A percentile compares a stretch with the other conserved stretches of the same genome.
These are phyloP conservation scores for Dothistroma pini DNA, from an alignment of 2,329 filamentous ascomycete genomes.

Conservation along the genomic window DNA sequence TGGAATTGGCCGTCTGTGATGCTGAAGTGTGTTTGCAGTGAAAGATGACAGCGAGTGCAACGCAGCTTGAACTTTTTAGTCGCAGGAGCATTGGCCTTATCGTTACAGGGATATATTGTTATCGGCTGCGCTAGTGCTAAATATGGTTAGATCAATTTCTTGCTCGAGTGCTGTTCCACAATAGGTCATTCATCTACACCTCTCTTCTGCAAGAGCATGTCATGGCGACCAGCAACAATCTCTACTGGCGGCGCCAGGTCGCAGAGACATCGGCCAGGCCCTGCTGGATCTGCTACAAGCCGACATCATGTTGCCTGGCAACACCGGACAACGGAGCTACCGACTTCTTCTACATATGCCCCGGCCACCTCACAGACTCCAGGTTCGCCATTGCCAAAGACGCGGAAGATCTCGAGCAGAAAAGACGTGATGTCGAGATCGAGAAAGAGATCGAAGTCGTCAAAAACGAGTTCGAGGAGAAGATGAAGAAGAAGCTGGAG, in stretches of 20 bases:
- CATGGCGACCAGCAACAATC: conserved; percentile 59
- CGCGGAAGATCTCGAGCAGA: conserved; percentile 57
- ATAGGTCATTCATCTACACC: conserved; percentile 20
- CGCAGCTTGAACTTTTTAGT: neutral
- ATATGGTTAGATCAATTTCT: neutral
- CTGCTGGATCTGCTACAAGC: conserved; percentile 90
- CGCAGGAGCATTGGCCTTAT: neutral
- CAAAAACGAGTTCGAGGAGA: conserved; percentile 51
- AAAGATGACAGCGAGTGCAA: conserved; percentile 8
- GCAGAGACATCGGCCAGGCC: conserved; percentile 78
- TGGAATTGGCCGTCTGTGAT: conserved; percentile 15
- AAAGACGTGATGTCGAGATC: conserved; percentile 51
- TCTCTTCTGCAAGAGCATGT: neutral
- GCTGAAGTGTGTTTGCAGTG: neutral
- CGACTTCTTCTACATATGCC: conserved; percentile 85
- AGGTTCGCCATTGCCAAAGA: conserved; percentile 73
- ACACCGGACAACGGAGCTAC: neutral
- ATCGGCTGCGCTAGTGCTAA: neutral
- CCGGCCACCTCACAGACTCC: conserved; percentile 74
- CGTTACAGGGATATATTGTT: neutral
- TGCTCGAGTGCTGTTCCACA: neutral
- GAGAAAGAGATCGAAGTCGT: conserved; percentile 48
- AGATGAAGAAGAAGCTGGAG: conserved; percentile 42
- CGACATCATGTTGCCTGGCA: conserved; percentile 51
- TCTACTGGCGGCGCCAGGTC: conserved; percentile 81